Base-by-base conservation (phyloP, 75 land plant genomes). In the Pinus taeda region DNA sequence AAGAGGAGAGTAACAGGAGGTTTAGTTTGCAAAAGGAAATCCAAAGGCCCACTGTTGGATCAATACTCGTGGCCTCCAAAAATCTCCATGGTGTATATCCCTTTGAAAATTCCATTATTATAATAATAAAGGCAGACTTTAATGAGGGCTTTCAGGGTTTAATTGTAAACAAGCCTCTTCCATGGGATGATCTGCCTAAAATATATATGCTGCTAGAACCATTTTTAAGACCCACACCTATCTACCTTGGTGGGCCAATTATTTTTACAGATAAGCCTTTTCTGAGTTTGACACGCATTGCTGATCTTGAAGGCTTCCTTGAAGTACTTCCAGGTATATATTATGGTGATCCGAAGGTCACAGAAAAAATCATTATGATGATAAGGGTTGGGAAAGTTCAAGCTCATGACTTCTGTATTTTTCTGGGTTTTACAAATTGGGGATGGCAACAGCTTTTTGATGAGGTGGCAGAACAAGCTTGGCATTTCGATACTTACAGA, bases 171-270 rank as follows among this genome's bases (percentile, higher is more conserved):
- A 93, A 90, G 74, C 93, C 75, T 15, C 81, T 93, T 24, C 71
- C 56, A 53, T 87, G 91, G 91, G 85, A 86, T 15, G 65, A 81
- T 77, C 72, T 91, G 18, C 62, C 75, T 15, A 77, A 78, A 9
- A 74, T 87, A 59, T 82, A 77, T 57, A 73, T 79, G 36, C 86
- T 80, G 1, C 12, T 85, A 14, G 86, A 86, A 33, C 59, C 75
- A 3, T 17, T 67, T 18, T 24, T 93, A 49, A 89, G 76, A 37
- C 67, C 81, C 37, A 83, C 89, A 49, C 87, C 88, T 21, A 66
- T 93, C 3, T 89, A 83, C 22, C 90, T 84, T 81, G 96, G 96
- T 45, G 96, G 96, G 2, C 96, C 96, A 22, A 71, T 93, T 24
- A 57, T 87, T 63, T 30, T 20, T 9, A 81, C 53, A 6, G 83